Conservation (phyloP, 371 early-diverging fungal genomes). For the Circinella umbellata region DNA sequence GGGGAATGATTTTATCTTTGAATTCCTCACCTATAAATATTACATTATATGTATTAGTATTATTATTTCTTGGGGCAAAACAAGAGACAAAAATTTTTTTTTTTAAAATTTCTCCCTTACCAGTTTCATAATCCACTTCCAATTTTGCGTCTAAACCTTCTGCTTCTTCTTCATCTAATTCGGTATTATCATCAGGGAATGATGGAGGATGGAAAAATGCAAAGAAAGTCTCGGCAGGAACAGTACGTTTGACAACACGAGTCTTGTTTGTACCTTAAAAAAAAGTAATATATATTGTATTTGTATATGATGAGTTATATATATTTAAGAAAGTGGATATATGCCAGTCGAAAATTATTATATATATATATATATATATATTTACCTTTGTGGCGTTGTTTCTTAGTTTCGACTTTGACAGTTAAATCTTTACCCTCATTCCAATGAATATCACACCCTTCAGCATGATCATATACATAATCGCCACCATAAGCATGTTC, state of each 20-base stretch:
- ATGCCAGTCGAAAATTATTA: neutral
- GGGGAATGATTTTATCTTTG: conserved; percentile 94
- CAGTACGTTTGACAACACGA: conserved; percentile 94
- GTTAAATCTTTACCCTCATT: conserved; percentile 95
- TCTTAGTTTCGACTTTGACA: conserved; percentile 91
- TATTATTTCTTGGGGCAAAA: neutral
- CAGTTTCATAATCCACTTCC: conserved; percentile 88
- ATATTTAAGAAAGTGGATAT: neutral
- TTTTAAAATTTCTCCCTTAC: neutral
- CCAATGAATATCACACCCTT: conserved; percentile 91
- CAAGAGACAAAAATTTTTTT: neutral
- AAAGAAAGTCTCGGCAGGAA: conserved; percentile 95
- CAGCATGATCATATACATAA: conserved; percentile 89
- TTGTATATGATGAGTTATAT: neutral
- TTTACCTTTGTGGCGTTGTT: conserved; percentile 94
- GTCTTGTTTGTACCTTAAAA: conserved; percentile 88
- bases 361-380: neutral
- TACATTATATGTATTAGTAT: no score
- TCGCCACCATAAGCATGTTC: conserved; percentile 75
- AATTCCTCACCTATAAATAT: conserved; percentile 70
- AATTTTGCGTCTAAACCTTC: conserved; percentile 80
- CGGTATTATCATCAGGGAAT: conserved; percentile 76
- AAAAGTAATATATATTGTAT: neutral
- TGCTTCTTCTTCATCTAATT: conserved; percentile 76
- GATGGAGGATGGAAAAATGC: conserved; percentile 88